A percentile compares a stretch with the other conserved stretches of the same genome.
These are phyloP conservation scores for Claviceps spartinae DNA, from an alignment of 2,329 filamentous ascomycete genomes.

Conservation along the genomic window DNA sequence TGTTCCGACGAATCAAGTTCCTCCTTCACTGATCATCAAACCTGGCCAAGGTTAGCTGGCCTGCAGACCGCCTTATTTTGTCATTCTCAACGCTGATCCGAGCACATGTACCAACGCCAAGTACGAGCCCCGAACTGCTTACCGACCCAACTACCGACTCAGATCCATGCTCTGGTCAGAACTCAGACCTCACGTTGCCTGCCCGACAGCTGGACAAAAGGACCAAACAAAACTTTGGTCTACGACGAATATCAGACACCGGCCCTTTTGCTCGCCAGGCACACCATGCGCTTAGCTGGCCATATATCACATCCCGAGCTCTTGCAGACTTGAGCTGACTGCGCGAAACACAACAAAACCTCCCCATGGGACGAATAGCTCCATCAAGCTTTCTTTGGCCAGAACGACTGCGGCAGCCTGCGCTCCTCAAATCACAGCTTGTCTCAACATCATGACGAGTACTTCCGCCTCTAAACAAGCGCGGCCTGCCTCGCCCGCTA, in stretches of 20 bases:
- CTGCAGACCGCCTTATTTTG: constrained; percentile 2
- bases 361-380: constrained; percentile 1
- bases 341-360: not conserved
- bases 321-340: constrained; percentile 4
- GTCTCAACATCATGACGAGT: constrained; percentile 15
- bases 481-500: constrained; percentile 16
- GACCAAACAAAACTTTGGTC: not conserved
- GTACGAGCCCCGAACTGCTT: not conserved
- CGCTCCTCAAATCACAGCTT: not conserved
- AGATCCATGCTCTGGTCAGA: not conserved
- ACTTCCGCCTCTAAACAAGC: constrained; percentile 17
- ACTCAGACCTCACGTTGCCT: not conserved
- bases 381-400: not conserved
- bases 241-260: not conserved
- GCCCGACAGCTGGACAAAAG: not conserved
- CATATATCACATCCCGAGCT: constrained; percentile 1
- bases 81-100: not conserved
- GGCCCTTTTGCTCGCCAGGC: not conserved
- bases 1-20: not conserved
- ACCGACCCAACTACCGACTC: not conserved
- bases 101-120: not conserved
- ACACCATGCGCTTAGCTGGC: constrained; percentile 6
- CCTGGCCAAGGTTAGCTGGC: not conserved
- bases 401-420: constrained; percentile 6
- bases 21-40: too few species aligned